These are phyloP conservation scores for Ajuga chamaepitys DNA, from an alignment of 257 asterid genomes.

Conservation along the genomic window DNA sequence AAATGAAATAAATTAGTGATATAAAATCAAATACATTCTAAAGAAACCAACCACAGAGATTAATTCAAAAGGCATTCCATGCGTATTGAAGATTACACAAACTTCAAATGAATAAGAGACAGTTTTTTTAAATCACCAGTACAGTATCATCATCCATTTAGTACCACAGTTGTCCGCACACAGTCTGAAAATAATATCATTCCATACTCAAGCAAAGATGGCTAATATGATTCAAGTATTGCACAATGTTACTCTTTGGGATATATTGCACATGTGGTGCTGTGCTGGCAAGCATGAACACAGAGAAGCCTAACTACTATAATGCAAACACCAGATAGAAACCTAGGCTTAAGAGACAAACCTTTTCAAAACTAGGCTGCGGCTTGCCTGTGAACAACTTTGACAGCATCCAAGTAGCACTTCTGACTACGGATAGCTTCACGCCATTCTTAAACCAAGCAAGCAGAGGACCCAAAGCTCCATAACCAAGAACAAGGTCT, in stretches of 20 bases:
- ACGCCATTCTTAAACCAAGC: conserved; percentile 73
- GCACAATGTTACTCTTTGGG: background rate
- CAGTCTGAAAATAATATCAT: background rate
- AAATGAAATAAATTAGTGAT: background rate
- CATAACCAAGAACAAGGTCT: conserved; percentile 72
- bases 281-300: background rate
- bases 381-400: conserved; percentile 95
- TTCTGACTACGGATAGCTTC: conserved; percentile 78
- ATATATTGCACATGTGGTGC: background rate
- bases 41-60: background rate
- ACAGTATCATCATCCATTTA: background rate
- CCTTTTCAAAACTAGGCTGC: conserved; percentile 82
- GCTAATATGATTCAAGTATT: background rate
- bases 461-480: conserved; percentile 70
- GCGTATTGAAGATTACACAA: background rate
- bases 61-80: too few relatives aligned
- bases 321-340: background rate
- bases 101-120: too few relatives aligned
- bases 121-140: background rate
- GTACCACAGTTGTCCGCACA: background rate
- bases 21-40: background rate
- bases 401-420: conserved; percentile 92
- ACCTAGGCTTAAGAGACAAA: conserved; percentile 12
- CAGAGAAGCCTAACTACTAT: background rate
- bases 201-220: background rate